phyloP scores from a whole-genome alignment of 164 flowering plant species.

The Saururus chinensis region DNA sequence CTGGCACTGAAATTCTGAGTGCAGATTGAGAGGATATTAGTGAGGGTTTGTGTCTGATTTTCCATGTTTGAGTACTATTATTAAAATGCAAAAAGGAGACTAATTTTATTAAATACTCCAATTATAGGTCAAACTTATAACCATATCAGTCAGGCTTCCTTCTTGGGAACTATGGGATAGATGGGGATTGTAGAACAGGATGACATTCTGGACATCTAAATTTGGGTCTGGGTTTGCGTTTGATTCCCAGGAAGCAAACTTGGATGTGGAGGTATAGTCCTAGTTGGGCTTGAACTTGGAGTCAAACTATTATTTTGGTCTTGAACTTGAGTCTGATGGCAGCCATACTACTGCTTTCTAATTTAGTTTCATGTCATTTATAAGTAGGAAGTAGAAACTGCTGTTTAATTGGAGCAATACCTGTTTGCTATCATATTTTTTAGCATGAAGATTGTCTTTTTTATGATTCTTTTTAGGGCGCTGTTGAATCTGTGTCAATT shows the following conservation, averaged over 20 bases:
- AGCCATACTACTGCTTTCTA: background rate
- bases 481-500: conserved; percentile 75
- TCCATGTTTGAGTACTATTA: too few species aligned
- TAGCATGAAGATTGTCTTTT: background rate
- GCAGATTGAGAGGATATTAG: too few species aligned
- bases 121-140: too few species aligned
- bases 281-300: too few species aligned
- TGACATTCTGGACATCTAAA: background rate
- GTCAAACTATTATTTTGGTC: too few species aligned
- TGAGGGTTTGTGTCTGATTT: too few species aligned
- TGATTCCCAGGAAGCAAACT: background rate
- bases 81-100: too few species aligned
- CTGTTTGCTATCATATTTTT: background rate
- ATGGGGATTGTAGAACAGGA: background rate
- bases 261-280: too few species aligned
- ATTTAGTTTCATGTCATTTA: too few species aligned
- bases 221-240: background rate
- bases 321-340: background rate
- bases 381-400: background rate
- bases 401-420: background rate
- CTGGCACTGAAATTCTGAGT: too few species aligned
- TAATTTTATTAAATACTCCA: too few species aligned
- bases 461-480: conserved; percentile 40
- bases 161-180: background rate
- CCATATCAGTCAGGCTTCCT: background rate